phyloP scores from a whole-genome alignment of 768 basidiomycete genomes.

The Lactarius evosmus region DNA sequence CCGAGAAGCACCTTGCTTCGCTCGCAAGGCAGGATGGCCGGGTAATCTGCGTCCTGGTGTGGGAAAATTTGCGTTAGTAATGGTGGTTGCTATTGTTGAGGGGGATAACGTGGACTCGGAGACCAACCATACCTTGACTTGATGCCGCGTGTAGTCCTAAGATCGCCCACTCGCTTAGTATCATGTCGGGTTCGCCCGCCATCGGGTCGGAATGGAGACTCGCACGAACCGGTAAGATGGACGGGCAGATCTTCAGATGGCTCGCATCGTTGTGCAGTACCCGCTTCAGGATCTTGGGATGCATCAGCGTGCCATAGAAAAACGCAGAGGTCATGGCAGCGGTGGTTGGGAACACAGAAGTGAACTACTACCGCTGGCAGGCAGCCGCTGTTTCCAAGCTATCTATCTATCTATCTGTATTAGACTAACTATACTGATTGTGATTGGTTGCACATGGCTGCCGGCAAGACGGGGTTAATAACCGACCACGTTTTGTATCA shows the following conservation, averaged over 20 bases:
- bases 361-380: background rate
- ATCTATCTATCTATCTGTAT: no score
- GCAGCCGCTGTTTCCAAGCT: no score
- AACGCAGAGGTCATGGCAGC: conserved; percentile 50
- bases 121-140: conserved; percentile 53
- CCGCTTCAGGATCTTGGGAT: conserved; percentile 73
- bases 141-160: conserved; percentile 79
- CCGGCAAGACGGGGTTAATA: background rate
- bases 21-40: conserved; percentile 67
- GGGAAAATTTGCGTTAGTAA: background rate
- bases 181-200: background rate
- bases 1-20: conserved; percentile 39
- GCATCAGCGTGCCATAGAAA: conserved; percentile 90
- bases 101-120: background rate
- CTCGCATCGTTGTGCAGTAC: conserved; percentile 70
- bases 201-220: conserved; percentile 14
- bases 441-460: background rate
- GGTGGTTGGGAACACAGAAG: background rate
- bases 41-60: conserved; percentile 68
- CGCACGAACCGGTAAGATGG: conserved; percentile 69
- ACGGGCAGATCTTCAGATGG: conserved; percentile 66
- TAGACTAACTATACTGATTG: background rate
- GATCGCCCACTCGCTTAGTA: background rate
- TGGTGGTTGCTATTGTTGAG: no score
- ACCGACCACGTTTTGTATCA: background rate